These are phyloP conservation scores for Onygenales sp. DNA, from an alignment of 2,329 filamentous ascomycete species.

Conservation along the genomic window DNA sequence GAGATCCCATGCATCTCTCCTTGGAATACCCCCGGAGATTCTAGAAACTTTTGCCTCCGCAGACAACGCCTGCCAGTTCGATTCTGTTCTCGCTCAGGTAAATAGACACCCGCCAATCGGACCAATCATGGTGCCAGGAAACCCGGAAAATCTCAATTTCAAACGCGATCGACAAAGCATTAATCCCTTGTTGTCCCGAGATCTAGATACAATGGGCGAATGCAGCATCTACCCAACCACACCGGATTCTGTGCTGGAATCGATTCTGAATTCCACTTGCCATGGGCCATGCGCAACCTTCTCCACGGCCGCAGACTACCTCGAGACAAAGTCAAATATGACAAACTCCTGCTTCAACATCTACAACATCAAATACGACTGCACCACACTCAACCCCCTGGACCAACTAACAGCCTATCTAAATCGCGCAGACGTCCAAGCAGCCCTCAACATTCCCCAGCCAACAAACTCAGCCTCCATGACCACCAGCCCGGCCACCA, in stretches of 20 bases:
- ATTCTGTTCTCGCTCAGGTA: constrained; percentile 18
- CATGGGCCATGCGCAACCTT: constrained; percentile 27
- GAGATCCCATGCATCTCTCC: constrained; percentile 14
- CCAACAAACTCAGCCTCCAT: neutral
- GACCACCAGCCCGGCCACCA: neutral
- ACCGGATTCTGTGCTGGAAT: constrained; percentile 15
- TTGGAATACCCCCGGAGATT: constrained; percentile 21
- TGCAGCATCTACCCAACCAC: constrained; percentile 20
- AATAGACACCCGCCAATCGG: constrained; percentile 20
- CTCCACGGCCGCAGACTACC: constrained; percentile 24
- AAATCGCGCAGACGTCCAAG: constrained; percentile 24
- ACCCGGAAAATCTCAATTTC: constrained; percentile 23
- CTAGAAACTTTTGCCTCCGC: constrained; percentile 20
- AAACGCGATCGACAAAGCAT: constrained; percentile 8
- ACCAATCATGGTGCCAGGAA: constrained; percentile 22
- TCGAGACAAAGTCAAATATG: constrained; percentile 12
- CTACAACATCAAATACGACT: constrained; percentile 26
- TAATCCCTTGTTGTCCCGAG: neutral
- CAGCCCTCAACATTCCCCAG: constrained; percentile 19
- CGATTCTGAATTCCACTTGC: constrained; percentile 26
- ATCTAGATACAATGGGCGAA: constrained; percentile 8
- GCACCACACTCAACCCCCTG: constrained; percentile 17
- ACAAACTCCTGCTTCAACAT: constrained; percentile 21
- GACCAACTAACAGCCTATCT: constrained; percentile 21
- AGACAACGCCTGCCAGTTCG: constrained; percentile 25